phyloP scores from a whole-genome alignment of 345 rosid species.

The Populus simonii region DNA sequence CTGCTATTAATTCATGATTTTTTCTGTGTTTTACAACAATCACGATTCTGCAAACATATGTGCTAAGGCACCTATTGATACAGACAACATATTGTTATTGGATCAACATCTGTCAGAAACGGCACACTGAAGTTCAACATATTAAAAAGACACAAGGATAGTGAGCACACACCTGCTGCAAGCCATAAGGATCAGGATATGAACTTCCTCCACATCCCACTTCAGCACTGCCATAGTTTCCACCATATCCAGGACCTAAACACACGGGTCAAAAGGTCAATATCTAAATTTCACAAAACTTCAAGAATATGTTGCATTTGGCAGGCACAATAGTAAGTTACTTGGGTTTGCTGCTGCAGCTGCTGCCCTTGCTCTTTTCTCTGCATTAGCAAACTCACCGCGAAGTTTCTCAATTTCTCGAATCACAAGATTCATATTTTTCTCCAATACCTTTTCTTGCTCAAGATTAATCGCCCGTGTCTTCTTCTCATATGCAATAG shows the following conservation, averaged over 20 bases:
- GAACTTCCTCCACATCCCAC: slow-evolving; percentile 32
- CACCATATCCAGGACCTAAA: slow-evolving; percentile 41
- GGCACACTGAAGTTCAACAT: background rate
- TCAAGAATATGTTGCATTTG: background rate
- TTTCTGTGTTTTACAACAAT: background rate
- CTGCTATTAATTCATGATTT: background rate
- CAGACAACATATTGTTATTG: background rate
- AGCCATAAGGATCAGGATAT: slow-evolving; percentile 34
- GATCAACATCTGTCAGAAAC: background rate
- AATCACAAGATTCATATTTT: slow-evolving; percentile 41
- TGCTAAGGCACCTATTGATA: background rate
- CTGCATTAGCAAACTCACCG: slow-evolving; percentile 43
- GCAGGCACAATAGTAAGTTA: slow-evolving; percentile 13
- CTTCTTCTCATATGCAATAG: slow-evolving; percentile 75
- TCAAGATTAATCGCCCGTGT: slow-evolving; percentile 57
- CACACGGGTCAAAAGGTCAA: background rate
- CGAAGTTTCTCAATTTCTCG: slow-evolving; percentile 51
- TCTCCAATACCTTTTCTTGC: slow-evolving; percentile 60
- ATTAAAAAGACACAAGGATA: background rate
- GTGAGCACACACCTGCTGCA: slow-evolving; percentile 44
- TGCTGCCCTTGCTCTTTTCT: slow-evolving; percentile 46
- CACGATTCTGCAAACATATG: background rate
- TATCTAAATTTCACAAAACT: background rate
- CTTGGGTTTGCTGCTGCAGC: slow-evolving; percentile 48
- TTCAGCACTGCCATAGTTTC: slow-evolving; percentile 44